A percentile compares a stretch with the other conserved stretches of the same genome.
These are phyloP conservation scores for Rhynchospora tenuis DNA, from an alignment of 176 grass and related monocot species.

Conservation along the genomic window DNA sequence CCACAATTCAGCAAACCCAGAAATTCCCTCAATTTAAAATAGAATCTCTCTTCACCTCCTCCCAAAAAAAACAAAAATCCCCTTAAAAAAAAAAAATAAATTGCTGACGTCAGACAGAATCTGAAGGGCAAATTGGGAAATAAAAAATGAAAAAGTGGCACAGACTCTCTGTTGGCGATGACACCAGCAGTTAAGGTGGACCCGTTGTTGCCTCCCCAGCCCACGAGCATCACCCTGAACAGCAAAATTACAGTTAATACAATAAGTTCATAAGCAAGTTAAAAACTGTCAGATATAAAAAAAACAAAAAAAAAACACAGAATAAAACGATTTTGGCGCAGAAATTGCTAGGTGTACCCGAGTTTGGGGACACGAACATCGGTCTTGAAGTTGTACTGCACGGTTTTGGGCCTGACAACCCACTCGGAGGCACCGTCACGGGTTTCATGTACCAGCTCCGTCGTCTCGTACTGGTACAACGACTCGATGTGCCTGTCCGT, in stretches of 20 bases:
- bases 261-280: background rate
- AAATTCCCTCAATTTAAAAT: background rate
- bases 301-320: background rate
- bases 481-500: constrained; percentile 72
- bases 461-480: constrained; percentile 86
- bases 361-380: constrained; percentile 69
- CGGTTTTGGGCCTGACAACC: constrained; percentile 76
- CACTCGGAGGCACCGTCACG: constrained; percentile 63
- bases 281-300: background rate
- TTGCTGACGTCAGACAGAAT: background rate
- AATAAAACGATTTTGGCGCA: background rate
- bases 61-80: background rate
- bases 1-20: background rate
- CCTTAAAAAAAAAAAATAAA: background rate
- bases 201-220: constrained; percentile 95
- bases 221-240: constrained; percentile 86
- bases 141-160: background rate
- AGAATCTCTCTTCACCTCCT: background rate
- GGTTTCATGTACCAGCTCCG: constrained; percentile 84
- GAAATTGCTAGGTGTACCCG: constrained; percentile 35
- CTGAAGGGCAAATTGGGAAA: constrained; percentile 1
- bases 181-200: constrained; percentile 87
- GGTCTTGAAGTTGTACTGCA: constrained; percentile 83
- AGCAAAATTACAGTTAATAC: constrained; percentile 9
- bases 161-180: constrained; percentile 89